These are phyloP conservation scores for Dipodascopsis tothii DNA, from an alignment of 805 yeast genomes.

Conservation along the genomic window DNA sequence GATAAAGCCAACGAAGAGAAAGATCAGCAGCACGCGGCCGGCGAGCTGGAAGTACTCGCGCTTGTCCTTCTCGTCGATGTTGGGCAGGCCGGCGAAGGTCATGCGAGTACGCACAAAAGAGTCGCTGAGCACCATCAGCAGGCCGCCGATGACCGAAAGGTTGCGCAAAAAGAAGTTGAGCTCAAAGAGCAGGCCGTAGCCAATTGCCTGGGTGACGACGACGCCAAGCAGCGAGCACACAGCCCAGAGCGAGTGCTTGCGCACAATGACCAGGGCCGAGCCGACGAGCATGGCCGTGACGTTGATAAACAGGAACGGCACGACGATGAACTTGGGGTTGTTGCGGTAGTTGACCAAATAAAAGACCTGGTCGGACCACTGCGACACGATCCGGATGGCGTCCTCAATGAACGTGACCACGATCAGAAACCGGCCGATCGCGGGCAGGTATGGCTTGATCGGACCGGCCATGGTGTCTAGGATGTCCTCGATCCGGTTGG, in stretches of 20 bases:
- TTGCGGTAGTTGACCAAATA: slow-evolving; percentile 75
- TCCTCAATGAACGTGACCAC: slow-evolving; percentile 94
- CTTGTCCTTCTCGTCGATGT: slow-evolving; percentile 43
- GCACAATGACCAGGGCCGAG: slow-evolving; percentile 60
- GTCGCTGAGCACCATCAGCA: slow-evolving; percentile 78
- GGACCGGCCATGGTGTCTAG: slow-evolving; percentile 22
- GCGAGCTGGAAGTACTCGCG: slow-evolving; percentile 77
- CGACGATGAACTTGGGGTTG: slow-evolving; percentile 67
- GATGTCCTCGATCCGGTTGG: slow-evolving; percentile 17
- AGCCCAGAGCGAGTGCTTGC: slow-evolving; percentile 62
- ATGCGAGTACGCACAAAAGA: slow-evolving; percentile 66
- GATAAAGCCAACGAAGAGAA: slow-evolving; percentile 78
- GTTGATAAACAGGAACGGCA: slow-evolving; percentile 58
- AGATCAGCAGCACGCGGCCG: slow-evolving; percentile 78
- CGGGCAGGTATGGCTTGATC: slow-evolving; percentile 50
- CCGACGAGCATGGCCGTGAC: slow-evolving; percentile 65
- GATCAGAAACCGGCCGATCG: slow-evolving; percentile 78
- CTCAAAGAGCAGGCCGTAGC: slow-evolving; percentile 80
- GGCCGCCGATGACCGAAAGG: slow-evolving; percentile 85
- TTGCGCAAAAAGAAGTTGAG: slow-evolving; percentile 77
- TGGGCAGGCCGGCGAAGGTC: slow-evolving; percentile 20
- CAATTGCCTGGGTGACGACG: slow-evolving; percentile 73
- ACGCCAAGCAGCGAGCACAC: slow-evolving; percentile 62
- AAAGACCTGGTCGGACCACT: slow-evolving; percentile 86
- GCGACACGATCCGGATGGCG: slow-evolving; percentile 69